Base-by-base conservation (phyloP, 1,284 basidiomycete genomes). In the Rhizoctonia solani region DNA sequence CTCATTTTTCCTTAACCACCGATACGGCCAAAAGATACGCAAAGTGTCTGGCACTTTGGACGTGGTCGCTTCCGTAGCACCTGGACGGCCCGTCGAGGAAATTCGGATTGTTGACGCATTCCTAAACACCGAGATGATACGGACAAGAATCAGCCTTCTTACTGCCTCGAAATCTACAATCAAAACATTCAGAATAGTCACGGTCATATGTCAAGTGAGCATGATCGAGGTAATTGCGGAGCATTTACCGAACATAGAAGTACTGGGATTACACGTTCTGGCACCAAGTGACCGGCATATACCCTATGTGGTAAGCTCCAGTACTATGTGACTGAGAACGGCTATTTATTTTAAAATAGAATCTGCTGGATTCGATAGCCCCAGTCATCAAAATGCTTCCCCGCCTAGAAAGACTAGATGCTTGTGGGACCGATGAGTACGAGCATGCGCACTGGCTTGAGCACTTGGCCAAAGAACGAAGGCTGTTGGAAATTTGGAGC, bases 41-140 rank as follows among this genome's bases (percentile, higher is more conserved):
- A 59, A 59, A 49, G 44, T 59, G 8, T 59, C 56, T n/a, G 56
- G 56, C 1, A 59, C 56, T n/a, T 37, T 59, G 2, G 56, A 59
- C 44, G 6, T 59, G 3, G 56, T 59, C 5, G 56, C 56, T 46
- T 46, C 56, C 14, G 21, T 59, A 13, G 56, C 49, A 11, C 42
- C 42, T 9, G 56, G 56, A 19, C 42, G 56, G 5, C 56, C 56
- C 19, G n/a, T 59, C 13, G 56, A 59, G 19, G 56, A 59, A 32
- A 29, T 59, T 11, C 3, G 29, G 27, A 49, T 59, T 23, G 56
- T 59, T 5, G 56, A 59, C 19, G 56, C 44, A 34, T 59, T 59
- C 44, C 29, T 59, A 4, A 49, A 37, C 44, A 59, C 56, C 9
- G 56, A 59, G 44, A 59, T 59, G 56, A 46, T 59, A 34, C 42